A percentile compares a stretch with the other conserved stretches of the same genome.
These are phyloP conservation scores for Clarireedia monteithiana DNA, from an alignment of 2,329 filamentous ascomycete genomes.

Conservation along the genomic window DNA sequence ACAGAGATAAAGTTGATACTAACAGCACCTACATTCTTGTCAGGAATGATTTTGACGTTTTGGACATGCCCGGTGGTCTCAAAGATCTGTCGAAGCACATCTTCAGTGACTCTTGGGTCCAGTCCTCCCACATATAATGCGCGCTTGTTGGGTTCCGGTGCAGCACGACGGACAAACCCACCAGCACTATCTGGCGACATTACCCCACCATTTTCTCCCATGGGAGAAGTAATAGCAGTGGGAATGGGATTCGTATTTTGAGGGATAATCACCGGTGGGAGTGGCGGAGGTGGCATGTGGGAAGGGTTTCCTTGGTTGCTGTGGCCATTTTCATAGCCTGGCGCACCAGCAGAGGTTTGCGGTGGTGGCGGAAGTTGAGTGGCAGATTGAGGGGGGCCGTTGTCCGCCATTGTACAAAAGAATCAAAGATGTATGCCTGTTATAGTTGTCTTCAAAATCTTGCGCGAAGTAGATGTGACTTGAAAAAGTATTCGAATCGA, in stretches of 20 bases:
- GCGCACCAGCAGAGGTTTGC: conserved; percentile 60
- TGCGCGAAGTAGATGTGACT: conserved; percentile 20
- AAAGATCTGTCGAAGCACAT: conserved; percentile 94
- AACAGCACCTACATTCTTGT: conserved; percentile 83
- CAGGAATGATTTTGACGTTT: conserved; percentile 98
- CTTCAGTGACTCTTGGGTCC: conserved; percentile 91
- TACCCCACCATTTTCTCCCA: conserved; percentile 59
- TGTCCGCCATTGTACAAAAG: conserved; percentile 64
- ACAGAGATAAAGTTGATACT: conserved; percentile 29
- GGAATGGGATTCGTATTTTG: conserved; percentile 95
- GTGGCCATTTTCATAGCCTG: conserved; percentile 71
- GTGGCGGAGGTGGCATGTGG: conserved; percentile 84
- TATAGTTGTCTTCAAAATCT: conserved; percentile 14
- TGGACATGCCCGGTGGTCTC: conserved; percentile 97
- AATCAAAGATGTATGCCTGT: conserved; percentile 16
- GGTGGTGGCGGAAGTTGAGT: conserved; percentile 63
- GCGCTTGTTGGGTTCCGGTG: conserved; percentile 97
- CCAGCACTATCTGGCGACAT: conserved; percentile 81
- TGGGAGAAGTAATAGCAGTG: conserved; percentile 82
- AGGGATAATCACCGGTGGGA: conserved; percentile 78
- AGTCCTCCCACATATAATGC: conserved; percentile 93
- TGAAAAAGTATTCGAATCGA: conserved; percentile 11
- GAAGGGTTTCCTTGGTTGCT: conserved; percentile 60
- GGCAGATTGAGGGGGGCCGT: conserved; percentile 52
- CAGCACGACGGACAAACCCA: conserved; percentile 78